Evolutionary conservation across 495 filamentous ascomycete genomes (phyloP), one percentile per base, ranked within the genome.

Genomic region (Hypomontagnella monticulosa): DNA sequence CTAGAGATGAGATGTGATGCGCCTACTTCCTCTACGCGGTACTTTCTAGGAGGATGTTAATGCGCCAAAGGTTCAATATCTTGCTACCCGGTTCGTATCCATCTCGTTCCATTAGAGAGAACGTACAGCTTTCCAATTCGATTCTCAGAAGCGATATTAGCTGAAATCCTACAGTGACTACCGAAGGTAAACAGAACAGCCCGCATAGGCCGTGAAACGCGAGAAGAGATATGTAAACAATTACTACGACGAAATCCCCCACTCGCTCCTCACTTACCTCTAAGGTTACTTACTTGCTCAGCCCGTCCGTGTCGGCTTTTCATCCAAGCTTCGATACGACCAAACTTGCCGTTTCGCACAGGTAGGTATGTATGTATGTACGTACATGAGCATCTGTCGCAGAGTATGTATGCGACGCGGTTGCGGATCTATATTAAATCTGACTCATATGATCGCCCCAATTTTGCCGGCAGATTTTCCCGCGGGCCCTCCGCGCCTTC

Each of bases 401-500:
- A 23, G 46, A 27, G 7, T n/a, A 34, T 5, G 37, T 51, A 61
- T 47, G 57, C 62, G 57, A 62, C 15, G 51, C 55, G 56, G 55
- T 50, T 55, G 42, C 56, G 56, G 46, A 70, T 72, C 71, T 71
- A 71, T 72, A 71, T 74, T 69, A 54, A 57, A 57, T 70, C 73
- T 70, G 73, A 70, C 73, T 78, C 77, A 81, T 80, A 79, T 80
- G 78, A 81, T 82, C 76, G 69, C 44, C 63, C 20, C 38, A 54
- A 75, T 79, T 80, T 72, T 77, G 55, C 78, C 79, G 78, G 78
- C 53, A 56, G 55, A 70, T 80, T 80, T 76, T 80, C 57, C 78
- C 75, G 78, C 72, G 76, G 67, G 75, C 23, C 36, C 8, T 48
- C 42, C 37, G 19, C 36, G 37, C 10, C 15, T 41, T 59, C 52